Base-by-base conservation (phyloP, 164 flowering plant species). In the Saururus chinensis region DNA sequence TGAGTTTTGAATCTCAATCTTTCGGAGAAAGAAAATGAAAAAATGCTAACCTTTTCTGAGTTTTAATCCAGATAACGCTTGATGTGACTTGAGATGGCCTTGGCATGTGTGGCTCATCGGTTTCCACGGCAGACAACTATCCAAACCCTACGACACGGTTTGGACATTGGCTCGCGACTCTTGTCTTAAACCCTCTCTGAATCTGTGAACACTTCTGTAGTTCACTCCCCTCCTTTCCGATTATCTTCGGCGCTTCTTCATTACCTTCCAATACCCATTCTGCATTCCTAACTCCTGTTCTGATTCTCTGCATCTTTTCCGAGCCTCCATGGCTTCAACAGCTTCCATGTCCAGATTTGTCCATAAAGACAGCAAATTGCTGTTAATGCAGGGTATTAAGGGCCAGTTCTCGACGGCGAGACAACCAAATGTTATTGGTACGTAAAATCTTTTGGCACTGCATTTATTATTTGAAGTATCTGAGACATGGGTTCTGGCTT, bases 101-200 rank as follows among this genome's bases (percentile, higher is more conserved):
- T 14, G 10, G 60, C 20, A 57, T 42, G 54, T 23, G 41, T 49
- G 63, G 56, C 51, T 25, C 53, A 42, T 60, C 63, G 55, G 35
- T 49, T 60, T 60, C 63, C 63, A 60, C 54, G 63, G 24, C 55
- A 42, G 30, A 45, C 37, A 23, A 17, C n/a, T 37, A 58, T 58
- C 60, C 60, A 30, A 37, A 0, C n/a, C 22, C 45, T 41, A 10
- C 40, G 11, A 17, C 42, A 6, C 42, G 42, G 40, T 57, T 57
- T 30, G 37, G 37, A 30, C 4, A 2, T 30, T 30, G 37, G 37
- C 2, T 6, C 37, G 6, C 37, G 37, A 30, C 37, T 30, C 37
- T 10, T 16, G 48, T n/a, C 48, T 40, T 22, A 20, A 30, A 30
- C 14, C 62, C 24, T 26, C 20, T 25, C 25, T 11, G 30, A 55